Evolutionary conservation across 352 stramenopile species (phyloP), one percentile per base, ranked within the genome.

Genomic region (Globisporangium okanoganense): DNA sequence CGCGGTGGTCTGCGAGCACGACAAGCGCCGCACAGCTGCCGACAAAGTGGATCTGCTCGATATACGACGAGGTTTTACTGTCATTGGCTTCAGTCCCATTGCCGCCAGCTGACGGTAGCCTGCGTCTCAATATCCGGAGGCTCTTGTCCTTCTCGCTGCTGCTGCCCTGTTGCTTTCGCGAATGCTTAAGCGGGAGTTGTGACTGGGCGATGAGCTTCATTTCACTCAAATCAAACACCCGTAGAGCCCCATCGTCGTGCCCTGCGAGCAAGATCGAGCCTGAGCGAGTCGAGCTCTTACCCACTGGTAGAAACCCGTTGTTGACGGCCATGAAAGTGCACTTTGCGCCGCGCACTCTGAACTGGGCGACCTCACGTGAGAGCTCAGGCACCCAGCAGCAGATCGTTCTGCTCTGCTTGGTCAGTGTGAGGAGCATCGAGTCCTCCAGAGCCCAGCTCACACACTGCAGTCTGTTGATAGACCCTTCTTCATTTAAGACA

Each of bases 251-350:
- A 55, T 91, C 76, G 16, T 68, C 65, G 29, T 85, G 88, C 10
- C 69, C 76, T 33, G 70, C 73, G 56, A 87, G 61, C 5, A 84
- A 41, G 24, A 75, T 62, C 2, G 73, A 70, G 20, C 64, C 59
- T 10, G 45, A 22, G 20, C 14, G 22, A 16, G 50, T 20, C n/a
- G 49, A 45, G 2, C 10, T 29, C 7, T n/a, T 22, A 12, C 16
- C 29, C 13, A 20, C 22, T 20, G 41, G 20, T 7, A 45, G 24
- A 31, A 62, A 43, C 2, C 43, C 27, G 10, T 52, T 69, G 36
- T 77, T 79, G 10, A 79, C 70, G 7, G 67, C 61, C 31, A 90
- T 78, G 38, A 58, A 73, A n/a, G 62, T 72, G 24, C 79, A 87
- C 0, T 18, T 24, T 16, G 54, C 29, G 18, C 54, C 66, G 3